Base-by-base conservation (phyloP, 345 rosid genomes). In the Bruguiera gymnorhiza region DNA sequence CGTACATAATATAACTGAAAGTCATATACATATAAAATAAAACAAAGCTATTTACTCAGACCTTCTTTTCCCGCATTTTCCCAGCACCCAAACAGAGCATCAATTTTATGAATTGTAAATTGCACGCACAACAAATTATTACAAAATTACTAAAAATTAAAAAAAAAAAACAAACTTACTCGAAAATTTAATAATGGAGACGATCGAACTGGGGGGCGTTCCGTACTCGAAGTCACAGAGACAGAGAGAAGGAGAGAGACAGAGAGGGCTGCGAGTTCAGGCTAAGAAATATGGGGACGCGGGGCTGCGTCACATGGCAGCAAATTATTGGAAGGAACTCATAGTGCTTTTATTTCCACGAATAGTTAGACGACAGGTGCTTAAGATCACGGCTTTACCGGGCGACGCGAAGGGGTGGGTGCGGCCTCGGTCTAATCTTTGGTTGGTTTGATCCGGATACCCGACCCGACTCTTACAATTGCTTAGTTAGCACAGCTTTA, bases 251-350 rank as follows among this genome's bases (percentile, higher is more conserved):
- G 16, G 34, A 5, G 30, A n/a, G 32, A 3, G 62, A 11, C 6
- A 37, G 54, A 8, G 26, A 57, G 11, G 16, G 10, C 36, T 24
- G 71, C 71, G 63, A 56, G 63, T 56, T 67, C 71, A 67, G 71
- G 71, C 51, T 67, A 57, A 67, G 57, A 67, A 67, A 26, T 37
- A 57, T 67, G 63, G 71, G 54, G 71, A 56, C 71, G 71, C 71
- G 34, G 37, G 24, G 53, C 10, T 5, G 16, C 6, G n/a, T 57
- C 39, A 67, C 63, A 18, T 67, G 71, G 71, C 63, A 9, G 18
- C 8, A 7, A 7, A 3, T 2, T 15, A 56, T 56, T 67, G 62
- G 70, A 32, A 3, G 6, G 8, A 15, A 67, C 26, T 52, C 39
- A 62, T 37, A 26, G 2, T 4, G 16, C 8, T 6, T 20, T 24